phyloP scores from a whole-genome alignment of 176 grass and related monocot genomes.

The Oryza officinalis region DNA sequence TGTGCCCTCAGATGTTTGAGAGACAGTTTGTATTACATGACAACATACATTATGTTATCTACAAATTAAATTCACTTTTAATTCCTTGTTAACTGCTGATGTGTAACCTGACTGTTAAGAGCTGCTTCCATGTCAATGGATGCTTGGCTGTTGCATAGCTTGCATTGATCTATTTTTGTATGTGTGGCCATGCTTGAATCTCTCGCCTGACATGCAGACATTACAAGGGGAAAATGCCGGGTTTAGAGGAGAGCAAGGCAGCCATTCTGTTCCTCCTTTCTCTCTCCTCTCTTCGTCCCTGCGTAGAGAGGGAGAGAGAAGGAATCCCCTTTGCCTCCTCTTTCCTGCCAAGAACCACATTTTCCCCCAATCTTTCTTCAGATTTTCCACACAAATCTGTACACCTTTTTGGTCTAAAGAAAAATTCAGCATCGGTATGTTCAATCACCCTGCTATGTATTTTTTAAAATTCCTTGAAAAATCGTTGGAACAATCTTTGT shows the following conservation, averaged over 20 bases:
- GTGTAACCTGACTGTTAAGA: background rate
- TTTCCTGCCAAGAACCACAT: constrained; percentile 33
- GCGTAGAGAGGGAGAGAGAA: constrained; percentile 41
- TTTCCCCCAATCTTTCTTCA: background rate
- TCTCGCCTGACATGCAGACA: constrained; percentile 25
- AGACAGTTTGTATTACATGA: background rate
- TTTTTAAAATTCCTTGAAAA: background rate
- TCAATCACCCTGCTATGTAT: background rate
- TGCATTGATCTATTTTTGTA: constrained; percentile 1
- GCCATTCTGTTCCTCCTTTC: constrained; percentile 48
- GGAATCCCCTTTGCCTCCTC: constrained; percentile 1
- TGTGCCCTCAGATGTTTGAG: background rate
- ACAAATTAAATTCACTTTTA: background rate
- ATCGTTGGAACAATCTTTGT: background rate
- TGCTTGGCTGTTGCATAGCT: background rate
- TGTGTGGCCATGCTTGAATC: constrained; percentile 29
- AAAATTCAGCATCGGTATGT: background rate
- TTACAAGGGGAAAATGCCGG: constrained; percentile 24
- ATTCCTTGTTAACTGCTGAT: background rate
- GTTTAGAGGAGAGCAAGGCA: constrained; percentile 44
- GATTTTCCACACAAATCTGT: background rate
- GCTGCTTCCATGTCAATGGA: background rate
- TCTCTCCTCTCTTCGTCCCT: constrained; percentile 56
- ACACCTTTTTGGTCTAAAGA: background rate
- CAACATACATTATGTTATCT: background rate